phyloP scores from a whole-genome alignment of 1,284 basidiomycete genomes.

The Austroboletus rostrupii region DNA sequence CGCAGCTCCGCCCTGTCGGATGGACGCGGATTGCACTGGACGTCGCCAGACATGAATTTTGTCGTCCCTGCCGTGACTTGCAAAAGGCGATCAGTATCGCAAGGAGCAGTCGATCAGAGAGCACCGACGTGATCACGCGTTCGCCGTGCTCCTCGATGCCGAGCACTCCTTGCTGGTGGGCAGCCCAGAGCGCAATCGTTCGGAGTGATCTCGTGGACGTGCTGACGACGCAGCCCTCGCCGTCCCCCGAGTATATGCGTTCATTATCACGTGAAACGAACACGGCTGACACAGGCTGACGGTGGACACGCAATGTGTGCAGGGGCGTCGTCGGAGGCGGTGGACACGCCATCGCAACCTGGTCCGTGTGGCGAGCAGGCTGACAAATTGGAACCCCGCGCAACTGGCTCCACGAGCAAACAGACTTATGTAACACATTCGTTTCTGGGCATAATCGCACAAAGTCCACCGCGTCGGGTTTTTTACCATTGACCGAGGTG shows the following conservation, averaged over 20 bases:
- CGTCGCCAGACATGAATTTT: slow-evolving; percentile 48
- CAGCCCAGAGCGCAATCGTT: slow-evolving; percentile 68
- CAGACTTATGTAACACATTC: too few relatives aligned
- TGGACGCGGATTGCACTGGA: slow-evolving; percentile 38
- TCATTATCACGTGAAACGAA: slow-evolving; percentile 66
- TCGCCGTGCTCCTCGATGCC: slow-evolving; percentile 71
- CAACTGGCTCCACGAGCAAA: too few relatives aligned
- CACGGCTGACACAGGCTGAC: slow-evolving; percentile 53
- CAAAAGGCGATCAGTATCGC: background rate
- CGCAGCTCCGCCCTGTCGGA: slow-evolving; percentile 53
- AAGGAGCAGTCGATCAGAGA: background rate
- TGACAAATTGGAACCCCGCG: too few relatives aligned
- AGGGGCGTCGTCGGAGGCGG: slow-evolving; percentile 55
- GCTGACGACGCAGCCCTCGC: slow-evolving; percentile 64
- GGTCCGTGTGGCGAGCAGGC: too few relatives aligned
- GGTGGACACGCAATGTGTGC: slow-evolving; percentile 74
- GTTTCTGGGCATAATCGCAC: too few relatives aligned
- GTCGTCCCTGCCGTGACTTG: slow-evolving; percentile 80
- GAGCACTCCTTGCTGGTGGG: slow-evolving; percentile 73
- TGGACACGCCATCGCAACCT: slow-evolving; percentile 8
- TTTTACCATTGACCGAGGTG: too few relatives aligned
- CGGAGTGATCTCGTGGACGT: slow-evolving; percentile 73
- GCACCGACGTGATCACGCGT: slow-evolving; percentile 67
- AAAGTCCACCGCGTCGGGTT: too few relatives aligned
- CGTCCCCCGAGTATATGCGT: slow-evolving; percentile 78